phyloP scores from a whole-genome alignment of 345 rosid species.

The Gynandropsis gynandra region DNA sequence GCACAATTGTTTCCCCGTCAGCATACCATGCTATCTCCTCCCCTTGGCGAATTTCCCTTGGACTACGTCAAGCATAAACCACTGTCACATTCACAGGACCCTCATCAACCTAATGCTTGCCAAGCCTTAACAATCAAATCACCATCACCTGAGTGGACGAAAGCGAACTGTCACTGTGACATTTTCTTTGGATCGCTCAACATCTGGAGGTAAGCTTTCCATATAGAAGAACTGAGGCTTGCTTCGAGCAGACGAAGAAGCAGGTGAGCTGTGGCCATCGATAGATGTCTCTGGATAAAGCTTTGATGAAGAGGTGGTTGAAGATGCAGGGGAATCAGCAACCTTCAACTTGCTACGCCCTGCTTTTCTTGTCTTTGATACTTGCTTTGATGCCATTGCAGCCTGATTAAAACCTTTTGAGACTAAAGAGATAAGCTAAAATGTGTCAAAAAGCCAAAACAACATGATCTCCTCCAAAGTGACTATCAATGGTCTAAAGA shows the following conservation, averaged over 20 bases:
- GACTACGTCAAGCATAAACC: slow-evolving; percentile 40
- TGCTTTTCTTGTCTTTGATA: slow-evolving; percentile 50
- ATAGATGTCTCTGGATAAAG: slow-evolving; percentile 60
- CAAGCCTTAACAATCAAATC: slow-evolving; percentile 14
- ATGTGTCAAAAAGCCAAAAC: not conserved
- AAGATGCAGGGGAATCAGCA: slow-evolving; percentile 74
- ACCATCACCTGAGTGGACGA: slow-evolving; percentile 78
- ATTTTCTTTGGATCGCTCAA: slow-evolving; percentile 68
- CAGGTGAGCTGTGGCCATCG: slow-evolving; percentile 94
- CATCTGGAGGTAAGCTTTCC: slow-evolving; percentile 35
- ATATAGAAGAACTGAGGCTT: slow-evolving; percentile 66
- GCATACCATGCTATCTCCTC: slow-evolving; percentile 99
- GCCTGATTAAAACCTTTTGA: slow-evolving; percentile 26
- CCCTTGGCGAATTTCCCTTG: slow-evolving; percentile 92
- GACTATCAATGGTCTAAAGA: not conserved
- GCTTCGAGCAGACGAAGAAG: slow-evolving; percentile 86
- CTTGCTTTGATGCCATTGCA: slow-evolving; percentile 68
- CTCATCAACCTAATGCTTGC: slow-evolving; percentile 1
- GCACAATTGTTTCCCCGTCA: slow-evolving; percentile 90
- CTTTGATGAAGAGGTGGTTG: slow-evolving; percentile 90
- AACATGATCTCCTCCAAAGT: not conserved
- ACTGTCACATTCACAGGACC: slow-evolving; percentile 20
- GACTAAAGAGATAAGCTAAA: slow-evolving; percentile 18
- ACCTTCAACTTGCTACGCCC: slow-evolving; percentile 38
- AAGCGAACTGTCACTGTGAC: slow-evolving; percentile 95